Base-by-base conservation (phyloP, 169 alveolate species). In the Besnoitia besnoiti region DNA sequence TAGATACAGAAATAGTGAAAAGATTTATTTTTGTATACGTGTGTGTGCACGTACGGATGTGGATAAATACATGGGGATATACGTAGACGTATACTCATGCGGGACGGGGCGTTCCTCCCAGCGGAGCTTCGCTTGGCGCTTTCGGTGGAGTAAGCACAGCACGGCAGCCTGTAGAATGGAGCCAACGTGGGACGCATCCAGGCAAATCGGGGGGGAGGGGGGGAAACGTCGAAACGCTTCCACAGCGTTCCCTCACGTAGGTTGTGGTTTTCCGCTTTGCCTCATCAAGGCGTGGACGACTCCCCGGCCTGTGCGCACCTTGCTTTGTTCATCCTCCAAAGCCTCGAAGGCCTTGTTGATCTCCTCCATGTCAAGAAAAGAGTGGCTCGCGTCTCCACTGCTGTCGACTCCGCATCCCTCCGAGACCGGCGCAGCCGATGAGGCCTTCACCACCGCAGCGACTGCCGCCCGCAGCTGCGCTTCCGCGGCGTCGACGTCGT, bases 401-500 rank as follows among this genome's bases (percentile, higher is more conserved):
- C 27, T 19, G 5, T n/a, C n/a, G 24, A 16, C 12, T n/a, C 27
- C 59, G 59, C 59, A 16, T 49, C 59, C 24, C 59, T n/a, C n/a
- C n/a, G n/a, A n/a, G n/a, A n/a, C n/a, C n/a, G n/a, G n/a, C n/a
- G n/a, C n/a, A n/a, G n/a, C n/a, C n/a, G n/a, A n/a, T n/a, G n/a
- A 14, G 55, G 55, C 24, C 55, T 5, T 14, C 55, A 14, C 5
- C 33, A n/a, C 67, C 82, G 46, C 47, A 16, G 24, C 44, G 12
- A 37, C 42, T 5, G 82, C 82, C 46, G 82, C 82, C 19, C 42
- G 82, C 82, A 67, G 82, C 82, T 67, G 40, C 24, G 82, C 82
- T 27, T 67, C 82, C 4, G 1, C n/a, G 39, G 44, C 44, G 39
- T 67, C 82, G 44, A 67, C 8, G 44, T 67, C 82, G 1, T n/a